phyloP scores from a whole-genome alignment of 1,139 yeast species.

The Blastobotrys indianensis region DNA sequence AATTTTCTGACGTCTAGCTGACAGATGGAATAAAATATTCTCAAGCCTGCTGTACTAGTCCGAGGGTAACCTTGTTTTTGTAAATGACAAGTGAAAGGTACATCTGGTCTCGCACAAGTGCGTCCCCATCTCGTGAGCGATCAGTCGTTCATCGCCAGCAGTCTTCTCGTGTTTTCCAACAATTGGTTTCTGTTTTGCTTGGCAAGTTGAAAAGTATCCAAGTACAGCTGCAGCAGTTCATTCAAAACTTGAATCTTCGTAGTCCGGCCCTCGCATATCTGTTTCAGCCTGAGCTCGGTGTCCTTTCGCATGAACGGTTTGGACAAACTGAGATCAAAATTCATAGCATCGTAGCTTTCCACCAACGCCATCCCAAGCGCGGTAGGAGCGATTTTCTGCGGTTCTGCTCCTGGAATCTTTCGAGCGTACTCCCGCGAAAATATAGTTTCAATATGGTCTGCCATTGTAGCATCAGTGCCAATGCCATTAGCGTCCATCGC shows the following conservation, averaged over 20 bases:
- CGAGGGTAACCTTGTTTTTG: too few species aligned
- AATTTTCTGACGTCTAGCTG: too few species aligned
- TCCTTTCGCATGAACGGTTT: constrained; percentile 83
- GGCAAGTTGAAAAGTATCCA: constrained; percentile 39
- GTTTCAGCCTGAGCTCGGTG: constrained; percentile 61
- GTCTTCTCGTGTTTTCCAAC: constrained; percentile 8
- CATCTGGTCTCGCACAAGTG: too few species aligned
- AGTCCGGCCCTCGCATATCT: constrained; percentile 60
- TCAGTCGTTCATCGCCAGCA: too few species aligned
- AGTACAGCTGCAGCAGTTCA: constrained; percentile 55
- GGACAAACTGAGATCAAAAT: constrained; percentile 66
- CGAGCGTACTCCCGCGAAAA: constrained; percentile 58
- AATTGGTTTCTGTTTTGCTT: constrained; percentile 24
- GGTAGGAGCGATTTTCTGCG: constrained; percentile 57
- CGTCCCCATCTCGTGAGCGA: too few species aligned
- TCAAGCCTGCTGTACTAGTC: too few species aligned
- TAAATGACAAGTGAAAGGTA: too few species aligned
- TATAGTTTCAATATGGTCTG: constrained; percentile 90
- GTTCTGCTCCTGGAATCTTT: constrained; percentile 30
- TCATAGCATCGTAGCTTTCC: constrained; percentile 80
- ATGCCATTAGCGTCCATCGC: constrained; percentile 96
- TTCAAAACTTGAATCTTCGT: constrained; percentile 51
- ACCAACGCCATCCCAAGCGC: constrained; percentile 81
- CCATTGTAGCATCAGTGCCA: constrained; percentile 98
- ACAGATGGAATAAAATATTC: too few species aligned